Percentiles rank a stretch among this genome's conserved stretches.
Conservation (phyloP, 2,329 filamentous ascomycete genomes). For the Fusarium ramigenum region DNA sequence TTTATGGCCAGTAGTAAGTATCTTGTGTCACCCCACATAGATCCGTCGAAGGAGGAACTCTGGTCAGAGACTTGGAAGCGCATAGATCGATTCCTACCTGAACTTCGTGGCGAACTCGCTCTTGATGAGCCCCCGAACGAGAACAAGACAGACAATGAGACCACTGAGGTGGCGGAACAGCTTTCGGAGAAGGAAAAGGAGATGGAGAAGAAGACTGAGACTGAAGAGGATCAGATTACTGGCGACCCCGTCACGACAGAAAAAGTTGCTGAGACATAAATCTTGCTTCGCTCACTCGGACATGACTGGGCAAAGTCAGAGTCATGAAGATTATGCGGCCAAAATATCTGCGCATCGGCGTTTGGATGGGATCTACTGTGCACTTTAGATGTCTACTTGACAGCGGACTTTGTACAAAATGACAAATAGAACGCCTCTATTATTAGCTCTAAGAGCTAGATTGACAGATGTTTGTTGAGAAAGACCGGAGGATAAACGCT, state of each 20-base stretch:
- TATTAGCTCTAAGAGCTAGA: background rate
- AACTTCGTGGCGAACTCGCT: conserved; percentile 65
- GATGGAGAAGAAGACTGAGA: conserved; percentile 7
- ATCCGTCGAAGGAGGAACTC: conserved; percentile 63
- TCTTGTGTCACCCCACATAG: conserved; percentile 74
- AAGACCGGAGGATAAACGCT: background rate
- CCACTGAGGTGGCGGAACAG: background rate
- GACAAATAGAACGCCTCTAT: conserved; percentile 16
- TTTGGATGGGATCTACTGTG: conserved; percentile 9
- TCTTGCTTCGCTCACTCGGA: background rate
- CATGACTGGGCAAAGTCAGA: background rate
- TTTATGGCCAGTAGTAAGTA: conserved; percentile 94
- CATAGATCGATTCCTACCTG: conserved; percentile 71
- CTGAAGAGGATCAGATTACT: background rate
- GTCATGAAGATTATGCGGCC: background rate
- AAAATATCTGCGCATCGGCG: background rate
- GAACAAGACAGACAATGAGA: background rate
- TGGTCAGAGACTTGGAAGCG: conserved; percentile 73
- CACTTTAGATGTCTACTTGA: conserved; percentile 3
- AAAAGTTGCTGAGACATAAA: conserved; percentile 1
- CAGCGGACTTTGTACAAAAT: conserved; percentile 5
- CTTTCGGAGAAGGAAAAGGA: conserved; percentile 1
- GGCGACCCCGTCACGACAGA: conserved; percentile 4
- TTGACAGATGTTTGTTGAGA: background rate
- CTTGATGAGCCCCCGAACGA: conserved; percentile 54